Base-by-base conservation (phyloP, 495 filamentous ascomycete genomes). In the Cairneyella variabilis region DNA sequence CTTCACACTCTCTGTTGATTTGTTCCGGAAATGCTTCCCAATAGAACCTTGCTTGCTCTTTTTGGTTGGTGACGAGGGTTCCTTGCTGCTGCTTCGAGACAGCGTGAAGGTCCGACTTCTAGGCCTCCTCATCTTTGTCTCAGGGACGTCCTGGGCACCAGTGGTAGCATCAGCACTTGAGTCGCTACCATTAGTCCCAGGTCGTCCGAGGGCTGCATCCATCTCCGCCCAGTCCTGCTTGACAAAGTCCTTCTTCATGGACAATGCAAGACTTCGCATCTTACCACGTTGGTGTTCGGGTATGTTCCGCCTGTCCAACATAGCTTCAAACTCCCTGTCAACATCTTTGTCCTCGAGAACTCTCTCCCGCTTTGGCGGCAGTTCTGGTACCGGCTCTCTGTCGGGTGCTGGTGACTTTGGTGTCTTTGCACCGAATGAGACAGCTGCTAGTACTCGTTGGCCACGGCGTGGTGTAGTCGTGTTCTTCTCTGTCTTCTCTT, bases 171-270 rank as follows among this genome's bases (percentile, higher is more conserved):
- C 59, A 72, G 66, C 48, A 63, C 61, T 60, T 59, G 59, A 60
- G 38, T 57, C 39, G 51, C 62, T 62, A 57, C 56, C 45, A 21
- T 53, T 53, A 47, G 59, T 62, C 25, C 49, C 57, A 0, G 71
- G 70, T 52, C 48, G 56, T 12, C 47, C 28, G 47, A 65, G 60
- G 5, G 60, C 48, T 21, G 71, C 69, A 34, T 72, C 73, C 42
- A 72, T 84, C 57, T 88, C 85, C 0, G 83, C 80, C 69, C 83
- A 86, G 62, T 96, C 87, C 62, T 96, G 90, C 54, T 85, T 81
- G 61, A 97, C 89, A 57, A 98, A 96, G 55, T 98, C 91, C 57
- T 86, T 86, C 70, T 98, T 98, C 69, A 98, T 90, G 23, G 86
- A 88, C 50, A 85, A 81, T 49, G 89, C 89, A 44, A 98, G 73